Conservation (phyloP, 2,329 filamentous ascomycete genomes). For the Xylaria sp. region DNA sequence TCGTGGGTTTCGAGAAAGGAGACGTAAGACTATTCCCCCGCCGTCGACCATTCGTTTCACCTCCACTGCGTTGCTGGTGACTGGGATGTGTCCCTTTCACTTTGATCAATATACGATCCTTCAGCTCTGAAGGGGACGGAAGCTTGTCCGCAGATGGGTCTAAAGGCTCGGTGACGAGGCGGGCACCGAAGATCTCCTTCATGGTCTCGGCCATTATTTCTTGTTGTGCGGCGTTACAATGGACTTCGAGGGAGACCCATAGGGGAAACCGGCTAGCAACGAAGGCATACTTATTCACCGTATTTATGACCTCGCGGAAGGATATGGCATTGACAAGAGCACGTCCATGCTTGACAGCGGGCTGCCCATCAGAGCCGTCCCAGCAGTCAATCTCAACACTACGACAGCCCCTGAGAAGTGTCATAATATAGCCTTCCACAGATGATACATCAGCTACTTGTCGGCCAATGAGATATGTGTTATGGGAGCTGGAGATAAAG, state of each 20-base stretch:
- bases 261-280: slow-evolving; percentile 86
- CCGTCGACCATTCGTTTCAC: slow-evolving; percentile 61
- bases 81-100: slow-evolving; percentile 81
- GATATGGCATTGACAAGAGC: slow-evolving; percentile 89
- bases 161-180: slow-evolving; percentile 80
- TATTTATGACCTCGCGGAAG: slow-evolving; percentile 91
- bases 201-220: slow-evolving; percentile 89
- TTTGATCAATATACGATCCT: slow-evolving; percentile 88
- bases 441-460: slow-evolving; percentile 92
- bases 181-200: slow-evolving; percentile 82
- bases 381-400: slow-evolving; percentile 98
- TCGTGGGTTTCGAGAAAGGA: slow-evolving; percentile 73
- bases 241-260: slow-evolving; percentile 95
- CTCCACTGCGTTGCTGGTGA: slow-evolving; percentile 58
- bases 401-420: slow-evolving; percentile 87
- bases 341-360: slow-evolving; percentile 89
- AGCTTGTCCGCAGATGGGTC: slow-evolving; percentile 74
- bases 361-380: slow-evolving; percentile 89
- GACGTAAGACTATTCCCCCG: slow-evolving; percentile 81
- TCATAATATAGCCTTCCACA: slow-evolving; percentile 92
- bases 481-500: slow-evolving; percentile 98
- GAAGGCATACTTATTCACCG: slow-evolving; percentile 96
- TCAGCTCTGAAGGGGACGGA: slow-evolving; percentile 87
- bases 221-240: slow-evolving; percentile 87
- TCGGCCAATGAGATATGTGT: slow-evolving; percentile 92